Percentiles rank a stretch among this genome's conserved stretches.
Conservation (phyloP, 345 rosid genomes). For the Melaleuca alternifolia region DNA sequence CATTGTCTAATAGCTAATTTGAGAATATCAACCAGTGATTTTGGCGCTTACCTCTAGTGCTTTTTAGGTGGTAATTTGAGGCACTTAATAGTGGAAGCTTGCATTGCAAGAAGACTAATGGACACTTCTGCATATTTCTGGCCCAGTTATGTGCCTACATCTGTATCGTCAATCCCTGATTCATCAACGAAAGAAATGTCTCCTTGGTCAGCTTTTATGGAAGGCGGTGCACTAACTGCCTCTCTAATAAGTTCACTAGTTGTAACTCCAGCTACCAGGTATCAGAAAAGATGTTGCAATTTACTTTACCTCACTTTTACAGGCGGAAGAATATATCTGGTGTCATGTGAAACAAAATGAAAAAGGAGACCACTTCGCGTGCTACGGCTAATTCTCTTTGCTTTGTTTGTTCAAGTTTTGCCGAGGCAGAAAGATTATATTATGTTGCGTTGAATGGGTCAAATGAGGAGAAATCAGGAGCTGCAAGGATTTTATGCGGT, state of each 20-base stretch:
- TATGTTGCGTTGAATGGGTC: slow-evolving; percentile 49
- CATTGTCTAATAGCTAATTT: neutral
- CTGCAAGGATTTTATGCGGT: slow-evolving; percentile 60
- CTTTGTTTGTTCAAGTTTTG: slow-evolving; percentile 30
- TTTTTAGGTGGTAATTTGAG: slow-evolving; percentile 51
- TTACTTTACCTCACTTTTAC: neutral
- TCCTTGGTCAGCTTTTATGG: slow-evolving; percentile 50
- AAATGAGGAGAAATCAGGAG: slow-evolving; percentile 38
- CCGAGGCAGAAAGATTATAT: slow-evolving; percentile 48
- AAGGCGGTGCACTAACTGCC: slow-evolving; percentile 33
- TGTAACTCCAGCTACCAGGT: slow-evolving; percentile 50
- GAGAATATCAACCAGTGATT: neutral
- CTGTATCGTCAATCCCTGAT: slow-evolving; percentile 23
- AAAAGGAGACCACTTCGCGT: neutral
- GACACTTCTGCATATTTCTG: slow-evolving; percentile 53
- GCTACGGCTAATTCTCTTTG: neutral
- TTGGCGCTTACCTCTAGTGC: neutral
- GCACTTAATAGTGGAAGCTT: slow-evolving; percentile 70
- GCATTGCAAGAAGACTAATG: slow-evolving; percentile 53
- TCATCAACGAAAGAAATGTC: slow-evolving; percentile 25
- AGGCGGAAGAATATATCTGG: neutral
- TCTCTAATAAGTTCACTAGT: slow-evolving; percentile 36
- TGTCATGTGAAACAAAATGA: neutral
- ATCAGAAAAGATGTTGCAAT: slow-evolving; percentile 2
- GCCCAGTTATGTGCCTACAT: slow-evolving; percentile 45